These are phyloP conservation scores for Trametes coccinea DNA, from an alignment of 768 basidiomycete species.

Conservation along the genomic window DNA sequence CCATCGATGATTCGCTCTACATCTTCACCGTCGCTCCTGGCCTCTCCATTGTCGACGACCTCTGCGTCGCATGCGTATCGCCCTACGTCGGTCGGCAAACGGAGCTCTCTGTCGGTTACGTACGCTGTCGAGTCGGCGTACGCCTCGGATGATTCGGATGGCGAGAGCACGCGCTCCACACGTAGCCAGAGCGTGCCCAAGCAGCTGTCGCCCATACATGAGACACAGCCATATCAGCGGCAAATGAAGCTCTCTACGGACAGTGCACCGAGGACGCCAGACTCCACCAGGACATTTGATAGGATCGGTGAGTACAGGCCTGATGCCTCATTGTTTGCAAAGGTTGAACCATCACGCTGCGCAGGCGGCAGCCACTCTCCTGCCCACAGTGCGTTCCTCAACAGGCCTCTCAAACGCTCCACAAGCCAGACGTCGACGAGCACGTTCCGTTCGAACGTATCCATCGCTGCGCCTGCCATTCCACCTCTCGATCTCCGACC, in stretches of 20 bases:
- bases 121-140: slow-evolving; percentile 8
- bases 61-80: slow-evolving; percentile 4
- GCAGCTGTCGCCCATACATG: slow-evolving; percentile 66
- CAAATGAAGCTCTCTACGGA: slow-evolving; percentile 37
- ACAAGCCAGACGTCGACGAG: slow-evolving; percentile 63
- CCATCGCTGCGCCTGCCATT: slow-evolving; percentile 46
- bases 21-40: slow-evolving; percentile 22
- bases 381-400: slow-evolving; percentile 54
- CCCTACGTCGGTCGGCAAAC: slow-evolving; percentile 15
- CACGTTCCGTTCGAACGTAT: slow-evolving; percentile 50
- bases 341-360: not conserved
- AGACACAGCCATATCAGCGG: slow-evolving; percentile 60
- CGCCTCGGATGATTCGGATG: slow-evolving; percentile 20
- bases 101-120: slow-evolving; percentile 21
- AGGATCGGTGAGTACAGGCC: slow-evolving; percentile 17
- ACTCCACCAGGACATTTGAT: slow-evolving; percentile 34
- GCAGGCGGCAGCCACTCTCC: slow-evolving; percentile 15
- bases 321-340: slow-evolving; percentile 20
- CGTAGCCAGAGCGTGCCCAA: slow-evolving; percentile 39
- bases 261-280: slow-evolving; percentile 27
- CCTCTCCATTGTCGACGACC: slow-evolving; percentile 7
- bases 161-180: slow-evolving; percentile 13
- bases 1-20: slow-evolving; percentile 17
- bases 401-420: slow-evolving; percentile 65
- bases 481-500: slow-evolving; percentile 62